Evolutionary conservation across 2,329 filamentous ascomycete species (phyloP), one percentile per base, ranked within the genome.

Genomic region (Xylariales sp.): DNA sequence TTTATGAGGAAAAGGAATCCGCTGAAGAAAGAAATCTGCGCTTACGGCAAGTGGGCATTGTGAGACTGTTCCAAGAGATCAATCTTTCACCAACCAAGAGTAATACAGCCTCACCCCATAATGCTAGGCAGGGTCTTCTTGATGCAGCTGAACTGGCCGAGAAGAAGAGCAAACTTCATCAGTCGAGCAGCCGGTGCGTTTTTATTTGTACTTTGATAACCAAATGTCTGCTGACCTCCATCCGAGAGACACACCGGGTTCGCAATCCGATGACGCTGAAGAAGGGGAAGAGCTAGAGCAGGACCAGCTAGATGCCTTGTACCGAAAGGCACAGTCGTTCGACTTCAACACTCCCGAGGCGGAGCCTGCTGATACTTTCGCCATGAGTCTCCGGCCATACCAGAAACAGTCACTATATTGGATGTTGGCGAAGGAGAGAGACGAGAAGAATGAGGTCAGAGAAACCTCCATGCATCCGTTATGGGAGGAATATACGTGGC

Each of bases 401-500:
- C 96, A 99, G 78, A 97, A 94, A 76, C 96, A 99, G 79, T 94
- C 96, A 0, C 81, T 99, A 5, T 85, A 97, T 77, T 99, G 96
- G 96, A 97, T 99, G 94, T 85, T 98, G 70, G 87, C 90, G 4
- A 98, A 98, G 78, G 96, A 99, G 78, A 95, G 90, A 74, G 89
- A 97, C 70, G 86, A 92, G 69, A 90, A 89, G 72, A 86, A 88
- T 10, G 86, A 89, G 34, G 79, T 83, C 45, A 88, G 89, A 62
- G 90, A 94, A 74, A 84, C 84, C 3, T 97, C 94, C 0, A 97
- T 99, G 93, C 94, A 99, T 79, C 96, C 96, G 0, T 80, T 99
- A 0, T 99, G 96, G 96, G 96, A 99, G 80, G 93, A 98, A 77
- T 99, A 99, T 74, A 79, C 82, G 1, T 99, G 94, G 94, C 96